Conservation (phyloP, 2,329 filamentous ascomycete species). For the Shiraia bambusicola region DNA sequence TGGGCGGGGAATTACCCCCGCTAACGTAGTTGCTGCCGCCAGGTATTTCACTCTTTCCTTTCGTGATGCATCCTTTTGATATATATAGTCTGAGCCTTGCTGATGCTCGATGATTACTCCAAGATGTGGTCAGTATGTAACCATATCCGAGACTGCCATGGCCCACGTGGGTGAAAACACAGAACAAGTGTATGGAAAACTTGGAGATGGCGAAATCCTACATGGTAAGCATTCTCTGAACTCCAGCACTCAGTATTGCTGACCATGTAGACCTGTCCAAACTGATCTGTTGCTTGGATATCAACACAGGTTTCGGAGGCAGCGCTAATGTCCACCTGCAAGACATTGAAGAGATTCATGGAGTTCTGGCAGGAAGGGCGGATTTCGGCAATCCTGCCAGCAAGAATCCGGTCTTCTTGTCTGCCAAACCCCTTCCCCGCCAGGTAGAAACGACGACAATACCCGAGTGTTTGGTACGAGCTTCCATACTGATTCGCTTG, state of each 20-base stretch:
- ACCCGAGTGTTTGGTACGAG: constrained; percentile 53
- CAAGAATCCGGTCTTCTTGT: too few relatives aligned
- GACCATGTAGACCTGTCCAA: too few relatives aligned
- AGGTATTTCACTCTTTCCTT: constrained; percentile 9
- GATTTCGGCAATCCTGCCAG: too few relatives aligned
- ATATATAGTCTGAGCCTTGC: too few relatives aligned
- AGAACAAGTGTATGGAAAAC: constrained; percentile 1
- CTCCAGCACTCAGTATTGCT: too few relatives aligned
- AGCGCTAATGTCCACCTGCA: constrained; percentile 2
- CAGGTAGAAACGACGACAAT: constrained; percentile 16
- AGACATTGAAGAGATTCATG: constrained; percentile 10
- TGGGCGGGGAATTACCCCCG: constrained; percentile 13
- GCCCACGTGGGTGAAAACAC: background rate
- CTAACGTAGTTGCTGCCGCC: constrained; percentile 14
- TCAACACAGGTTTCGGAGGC: constrained; percentile 3
- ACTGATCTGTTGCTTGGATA: too few relatives aligned
- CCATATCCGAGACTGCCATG: background rate
- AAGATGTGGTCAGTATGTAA: constrained; percentile 1
- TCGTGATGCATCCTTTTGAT: background rate
- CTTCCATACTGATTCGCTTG: constrained; percentile 56
- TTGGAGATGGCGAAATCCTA: background rate
- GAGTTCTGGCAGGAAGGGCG: too few relatives aligned
- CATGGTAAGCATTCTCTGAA: background rate
- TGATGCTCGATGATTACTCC: background rate
- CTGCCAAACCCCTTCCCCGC: too few relatives aligned